Percentiles rank a stretch among this genome's conserved stretches.
Conservation (phyloP, 2,329 filamentous ascomycete genomes). For the Diaporthe sp. region DNA sequence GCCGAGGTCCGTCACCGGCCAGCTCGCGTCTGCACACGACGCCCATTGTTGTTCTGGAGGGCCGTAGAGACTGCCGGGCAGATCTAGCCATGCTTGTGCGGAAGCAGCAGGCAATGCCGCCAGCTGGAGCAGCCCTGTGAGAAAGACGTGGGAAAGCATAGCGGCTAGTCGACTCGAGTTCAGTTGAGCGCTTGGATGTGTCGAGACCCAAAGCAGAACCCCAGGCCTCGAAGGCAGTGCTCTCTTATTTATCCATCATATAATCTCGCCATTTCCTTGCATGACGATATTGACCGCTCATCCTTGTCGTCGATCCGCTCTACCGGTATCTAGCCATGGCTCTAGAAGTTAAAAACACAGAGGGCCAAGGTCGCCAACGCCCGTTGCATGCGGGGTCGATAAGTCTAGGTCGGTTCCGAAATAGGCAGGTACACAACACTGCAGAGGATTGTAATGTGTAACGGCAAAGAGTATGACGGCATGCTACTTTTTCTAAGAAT, state of each 20-base stretch:
- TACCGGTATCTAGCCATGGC: conserved; percentile 20
- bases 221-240: too few species aligned
- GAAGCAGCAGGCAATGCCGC: neutral
- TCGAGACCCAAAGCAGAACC: too few species aligned
- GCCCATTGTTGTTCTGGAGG: conserved; percentile 30
- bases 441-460: neutral
- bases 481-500: neutral
- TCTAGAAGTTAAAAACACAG: conserved; percentile 1
- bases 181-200: neutral
- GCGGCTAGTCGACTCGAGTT: neutral
- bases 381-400: conserved; percentile 26
- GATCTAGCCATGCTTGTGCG: conserved; percentile 35
- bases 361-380: conserved; percentile 23
- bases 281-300: conserved; percentile 27
- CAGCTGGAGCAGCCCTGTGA: conserved; percentile 9
- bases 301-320: conserved; percentile 24
- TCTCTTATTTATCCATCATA: neutral
- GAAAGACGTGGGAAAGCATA: neutral
- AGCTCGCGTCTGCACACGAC: conserved; percentile 45
- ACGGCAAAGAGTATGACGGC: conserved; percentile 12
- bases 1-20: conserved; percentile 43
- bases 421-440: conserved; percentile 20
- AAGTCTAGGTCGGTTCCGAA: conserved; percentile 16
- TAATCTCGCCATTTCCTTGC: neutral
- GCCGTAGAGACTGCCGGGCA: conserved; percentile 36